Evolutionary conservation across 441 rosid species (phyloP), one percentile per base, ranked within the genome.

Genomic region (Jatropha podagrica): DNA sequence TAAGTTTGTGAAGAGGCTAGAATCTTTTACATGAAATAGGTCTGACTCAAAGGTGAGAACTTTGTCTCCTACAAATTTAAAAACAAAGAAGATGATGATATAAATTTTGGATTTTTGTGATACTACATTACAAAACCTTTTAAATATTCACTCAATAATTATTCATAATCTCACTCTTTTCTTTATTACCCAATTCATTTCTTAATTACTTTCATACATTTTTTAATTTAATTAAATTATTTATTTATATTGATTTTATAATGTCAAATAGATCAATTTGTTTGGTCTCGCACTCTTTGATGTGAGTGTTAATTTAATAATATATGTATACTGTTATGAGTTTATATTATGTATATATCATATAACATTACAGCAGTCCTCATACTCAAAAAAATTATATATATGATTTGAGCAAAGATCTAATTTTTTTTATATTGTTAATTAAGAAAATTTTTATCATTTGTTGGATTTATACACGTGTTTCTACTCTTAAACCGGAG

Each of bases 21-120:
- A 66, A 56, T 73, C 60, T 73, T 74, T 74, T 72, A 54, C 73
- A 65, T 75, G 79, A 70, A 78, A 77, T 23, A 75, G 77, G 78
- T 79, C 84, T 79, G 85, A 81, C 74, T 75, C 67, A 42, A 42
- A 80, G 76, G 49, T 72, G 38, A 73, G 73, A 74, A 78, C 71
- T 56, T 59, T 78, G 54, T 74, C 73, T 40, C 10, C 66, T 46
- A 20, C 27, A 26, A 46, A n/a, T 61, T 74, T 76, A 48, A 51
- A 65, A 64, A 70, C 5, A n/a, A 26, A 40, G 46, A 61, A 48
- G 82, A 65, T 77, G 80, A 56, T 72, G 81, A 17, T 77, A 70
- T 63, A 65, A 54, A 68, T 26, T 83, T 85, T 82, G 87, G 84
- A 81, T 62, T 74, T 77, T 80, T 80, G 63, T 79, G 85, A 48